Base-by-base conservation (phyloP, 2,329 filamentous ascomycete species). In the Ceratocystis diversiconidia region DNA sequence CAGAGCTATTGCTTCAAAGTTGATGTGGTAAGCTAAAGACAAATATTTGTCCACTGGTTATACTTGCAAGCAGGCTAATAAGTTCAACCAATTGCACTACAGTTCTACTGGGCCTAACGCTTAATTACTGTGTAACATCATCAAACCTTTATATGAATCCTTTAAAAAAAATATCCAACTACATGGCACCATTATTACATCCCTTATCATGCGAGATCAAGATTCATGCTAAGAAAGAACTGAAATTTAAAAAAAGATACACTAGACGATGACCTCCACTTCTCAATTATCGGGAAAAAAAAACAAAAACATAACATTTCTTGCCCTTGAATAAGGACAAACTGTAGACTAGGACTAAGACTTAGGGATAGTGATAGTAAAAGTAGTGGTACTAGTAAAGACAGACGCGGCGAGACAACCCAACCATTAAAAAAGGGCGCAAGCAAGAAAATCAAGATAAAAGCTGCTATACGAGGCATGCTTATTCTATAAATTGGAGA, bases 391-490 rank as follows among this genome's bases (percentile, higher is more conserved):
- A 28, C 22, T 57, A 32, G 22, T 57, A 30, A 30, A 30, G 28
- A 30, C 22, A 57, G 52, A 17, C 22, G 12, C 52, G 1, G 17
- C 30, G 10, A 59, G 30, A 15, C 28, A 59, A 6, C 28, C 30
- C 7, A 36, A 36, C 30, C 48, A 17, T 59, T 36, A 59, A n/a
- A 59, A 52, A 50, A 50, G 48, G 52, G 52, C 28, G 30, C 55
- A 59, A n/a, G 55, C 55, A n/a, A 59, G 55, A 25, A 59, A 59
- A 30, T 36, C 55, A 59, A 59, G 28, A 59, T 59, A 59, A 59
- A 59, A 59, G 19, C 60, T 61, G 19, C 30, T 28, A 43, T 22
- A 62, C 30, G 41, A 43, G 41, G 25, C 60, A 62, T 48, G 60
- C 41, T 30, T 59, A n/a, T 59, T 59, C 55, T 59, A 59, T 59